Base-by-base conservation (phyloP, 108 stramenopile species). In the Nitzschia sp. region DNA sequence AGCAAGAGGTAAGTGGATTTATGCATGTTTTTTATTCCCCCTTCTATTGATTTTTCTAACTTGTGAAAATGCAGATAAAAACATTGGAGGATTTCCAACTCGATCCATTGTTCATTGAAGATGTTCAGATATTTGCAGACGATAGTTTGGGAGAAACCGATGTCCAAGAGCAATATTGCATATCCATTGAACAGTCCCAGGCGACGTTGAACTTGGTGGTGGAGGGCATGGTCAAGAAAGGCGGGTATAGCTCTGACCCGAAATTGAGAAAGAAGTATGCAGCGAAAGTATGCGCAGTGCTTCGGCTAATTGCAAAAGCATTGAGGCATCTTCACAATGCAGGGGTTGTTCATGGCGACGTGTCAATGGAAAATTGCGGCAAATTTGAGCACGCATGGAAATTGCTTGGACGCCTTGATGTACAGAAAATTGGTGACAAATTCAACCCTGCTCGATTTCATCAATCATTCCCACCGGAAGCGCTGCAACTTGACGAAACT, bases 311-410 rank as follows among this genome's bases (percentile, higher is more conserved):
- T n/a, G 86, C 76, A 11, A 82, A 89, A 51, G 77, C 78, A n/a
- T 54, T 93, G 15, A 41, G 57, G 21, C 70, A 85, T 41, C 75
- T 93, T 48, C 92, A 93, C 38, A 52, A 41, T 20, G n/a, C 69
- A 26, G 83, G 83, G 22, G 76, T 93, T 34, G 74, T 90, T 59
- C 92, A 93, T 70, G 89, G 89, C 19, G 53, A 76, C 56, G 48
- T 93, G 11, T 71, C 69, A 56, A 65, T 85, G 37, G 67, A 73
- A 11, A 83, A 68, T 37, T 82, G 82, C 65, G 82, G 86, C 20
- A 90, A 90, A 52, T 93, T 85, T 65, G 81, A 75, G 3, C 82
- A 84, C 11, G 53, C 53, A 48, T 93, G 92, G 92, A 93, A 90
- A 56, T 67, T 93, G 6, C 69, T 80, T 14, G 83, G 78, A 10